These are phyloP conservation scores for Pseudonitzschia multiseries DNA, from an alignment of 108 stramenopile species.

Conservation along the genomic window DNA sequence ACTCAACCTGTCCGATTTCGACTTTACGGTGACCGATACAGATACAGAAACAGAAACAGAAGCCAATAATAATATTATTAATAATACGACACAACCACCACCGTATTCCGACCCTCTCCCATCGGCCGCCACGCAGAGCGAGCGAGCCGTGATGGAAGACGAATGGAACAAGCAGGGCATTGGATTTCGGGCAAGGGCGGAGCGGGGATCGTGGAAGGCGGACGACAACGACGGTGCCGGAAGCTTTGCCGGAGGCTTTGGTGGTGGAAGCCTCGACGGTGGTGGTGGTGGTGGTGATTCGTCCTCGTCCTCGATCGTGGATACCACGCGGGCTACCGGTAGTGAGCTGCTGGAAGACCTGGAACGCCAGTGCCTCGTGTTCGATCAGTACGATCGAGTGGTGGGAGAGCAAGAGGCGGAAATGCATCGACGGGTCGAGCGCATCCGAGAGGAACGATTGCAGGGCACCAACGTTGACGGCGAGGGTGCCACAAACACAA, in stretches of 20 bases:
- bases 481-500: too few relatives aligned
- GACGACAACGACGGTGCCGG: slow-evolving; percentile 14
- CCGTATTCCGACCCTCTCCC: neutral
- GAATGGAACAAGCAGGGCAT: slow-evolving; percentile 87
- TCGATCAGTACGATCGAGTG: slow-evolving; percentile 83
- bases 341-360: slow-evolving; percentile 63
- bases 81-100: neutral
- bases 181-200: slow-evolving; percentile 71
- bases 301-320: too few relatives aligned
- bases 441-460: slow-evolving; percentile 14
- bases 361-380: slow-evolving; percentile 61
- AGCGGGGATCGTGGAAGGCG: slow-evolving; percentile 40
- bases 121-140: slow-evolving; percentile 5
- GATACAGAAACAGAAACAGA: neutral
- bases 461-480: neutral
- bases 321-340: slow-evolving; percentile 36
- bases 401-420: slow-evolving; percentile 68
- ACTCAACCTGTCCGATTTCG: neutral
- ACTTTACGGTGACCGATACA: neutral
- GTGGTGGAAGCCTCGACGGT: neutral
- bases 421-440: slow-evolving; percentile 29
- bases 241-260: too few relatives aligned
- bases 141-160: slow-evolving; percentile 54
- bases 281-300: neutral
- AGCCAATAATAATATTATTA: neutral